Conservation (phyloP, 1,284 basidiomycete genomes). For the Gymnopus androsaceus region DNA sequence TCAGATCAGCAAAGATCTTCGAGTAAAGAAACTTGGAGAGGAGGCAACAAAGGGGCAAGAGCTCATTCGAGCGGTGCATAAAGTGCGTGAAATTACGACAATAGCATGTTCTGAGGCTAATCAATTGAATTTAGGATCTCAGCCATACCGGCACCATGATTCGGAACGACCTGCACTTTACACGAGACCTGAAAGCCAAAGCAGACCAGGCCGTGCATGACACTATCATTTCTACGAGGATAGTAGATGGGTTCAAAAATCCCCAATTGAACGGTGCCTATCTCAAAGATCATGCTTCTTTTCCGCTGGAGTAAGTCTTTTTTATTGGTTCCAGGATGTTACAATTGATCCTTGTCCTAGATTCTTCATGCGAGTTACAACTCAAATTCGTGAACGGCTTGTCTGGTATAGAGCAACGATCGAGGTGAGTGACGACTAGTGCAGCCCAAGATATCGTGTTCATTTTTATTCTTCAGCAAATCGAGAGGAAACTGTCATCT, state of each 20-base stretch:
- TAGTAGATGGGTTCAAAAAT: constrained; percentile 75
- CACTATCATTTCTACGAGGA: constrained; percentile 69
- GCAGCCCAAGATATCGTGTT: background rate
- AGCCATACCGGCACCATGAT: constrained; percentile 63
- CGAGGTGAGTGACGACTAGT: constrained; percentile 50
- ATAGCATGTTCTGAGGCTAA: background rate
- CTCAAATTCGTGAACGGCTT: constrained; percentile 70
- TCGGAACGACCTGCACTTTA: constrained; percentile 64
- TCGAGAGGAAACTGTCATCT: constrained; percentile 75
- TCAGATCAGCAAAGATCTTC: constrained; percentile 77
- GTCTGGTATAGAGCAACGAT: constrained; percentile 79
- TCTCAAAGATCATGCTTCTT: constrained; percentile 73
- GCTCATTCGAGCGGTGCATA: constrained; percentile 63
- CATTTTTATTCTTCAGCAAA: constrained; percentile 55
- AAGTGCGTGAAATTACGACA: constrained; percentile 41
- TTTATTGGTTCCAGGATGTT: background rate
- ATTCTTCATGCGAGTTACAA: constrained; percentile 72
- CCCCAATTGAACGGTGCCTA: constrained; percentile 68
- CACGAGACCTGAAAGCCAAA: constrained; percentile 68
- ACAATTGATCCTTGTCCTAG: constrained; percentile 35
- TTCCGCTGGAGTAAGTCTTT: constrained; percentile 73
- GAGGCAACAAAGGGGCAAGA: constrained; percentile 74
- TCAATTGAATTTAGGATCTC: constrained; percentile 47
- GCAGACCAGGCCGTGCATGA: constrained; percentile 78
- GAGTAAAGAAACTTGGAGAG: constrained; percentile 72